Evolutionary conservation across 2,329 filamentous ascomycete genomes (phyloP).

Genomic region (Rutstroemia sydowiana): DNA sequence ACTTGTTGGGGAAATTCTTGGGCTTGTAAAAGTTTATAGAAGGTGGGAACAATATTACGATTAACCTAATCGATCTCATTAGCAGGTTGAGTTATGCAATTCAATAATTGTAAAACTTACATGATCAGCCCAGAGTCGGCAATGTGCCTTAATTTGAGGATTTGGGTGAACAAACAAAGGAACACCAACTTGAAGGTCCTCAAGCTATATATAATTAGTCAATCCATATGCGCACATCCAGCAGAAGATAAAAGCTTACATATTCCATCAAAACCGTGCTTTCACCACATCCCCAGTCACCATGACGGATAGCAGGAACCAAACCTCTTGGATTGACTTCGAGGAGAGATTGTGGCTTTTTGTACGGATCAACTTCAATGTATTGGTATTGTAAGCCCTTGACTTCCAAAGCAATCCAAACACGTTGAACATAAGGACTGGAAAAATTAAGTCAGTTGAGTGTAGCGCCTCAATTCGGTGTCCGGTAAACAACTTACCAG

Average conservation of each 20-base stretch:
- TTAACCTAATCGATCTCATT: conserved; percentile 50
- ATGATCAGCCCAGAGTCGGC: conserved; percentile 74
- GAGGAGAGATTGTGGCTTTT: conserved; percentile 61
- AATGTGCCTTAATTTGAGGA: conserved; percentile 63
- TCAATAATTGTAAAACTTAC: conserved; percentile 39
- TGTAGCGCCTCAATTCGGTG: conserved; percentile 12
- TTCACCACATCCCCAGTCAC: conserved; percentile 76
- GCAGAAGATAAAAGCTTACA: conserved; percentile 37
- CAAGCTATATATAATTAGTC: conserved; percentile 44
- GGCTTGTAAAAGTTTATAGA: conserved; percentile 66
- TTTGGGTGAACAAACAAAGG: conserved; percentile 58
- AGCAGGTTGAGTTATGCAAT: neutral
- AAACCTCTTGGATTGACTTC: conserved; percentile 70
- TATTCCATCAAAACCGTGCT: conserved; percentile 82
- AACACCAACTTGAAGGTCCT: conserved; percentile 58
- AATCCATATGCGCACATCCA: neutral
- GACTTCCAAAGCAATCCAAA: conserved; percentile 81
- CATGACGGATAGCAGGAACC: conserved; percentile 70
- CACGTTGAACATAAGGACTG: conserved; percentile 74
- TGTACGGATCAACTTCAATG: conserved; percentile 75
- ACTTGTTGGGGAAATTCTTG: conserved; percentile 52
- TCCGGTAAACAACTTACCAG: conserved; percentile 49
- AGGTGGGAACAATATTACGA: conserved; percentile 64
- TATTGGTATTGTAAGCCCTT: conserved; percentile 79
- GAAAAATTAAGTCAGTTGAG: conserved; percentile 8